Percentiles rank a stretch among this genome's conserved stretches.
Evolutionary conservation across 2,329 filamentous ascomycete genomes (phyloP).

Genomic region (Diaporthe destruens): DNA sequence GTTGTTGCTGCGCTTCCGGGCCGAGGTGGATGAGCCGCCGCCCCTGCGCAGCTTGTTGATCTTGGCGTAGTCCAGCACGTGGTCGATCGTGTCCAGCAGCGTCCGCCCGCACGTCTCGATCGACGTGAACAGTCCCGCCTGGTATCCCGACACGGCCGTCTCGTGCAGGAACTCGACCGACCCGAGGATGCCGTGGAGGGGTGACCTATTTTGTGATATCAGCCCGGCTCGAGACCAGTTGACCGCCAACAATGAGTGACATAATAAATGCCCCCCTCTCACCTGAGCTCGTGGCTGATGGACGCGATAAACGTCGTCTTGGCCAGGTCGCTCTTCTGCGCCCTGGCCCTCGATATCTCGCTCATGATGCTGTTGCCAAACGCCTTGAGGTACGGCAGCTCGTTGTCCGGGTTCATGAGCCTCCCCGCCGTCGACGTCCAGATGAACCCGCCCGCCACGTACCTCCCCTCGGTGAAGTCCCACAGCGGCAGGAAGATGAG

Average conservation of each 20-base stretch:
- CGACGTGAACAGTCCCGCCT: conserved; percentile 58
- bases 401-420: conserved; percentile 49
- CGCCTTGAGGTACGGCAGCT: conserved; percentile 59
- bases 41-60: conserved; percentile 54
- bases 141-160: conserved; percentile 55
- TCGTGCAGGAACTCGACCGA: conserved; percentile 64
- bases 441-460: conserved; percentile 40
- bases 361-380: conserved; percentile 68
- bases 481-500: conserved; percentile 63
- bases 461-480: conserved; percentile 51
- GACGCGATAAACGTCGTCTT: conserved; percentile 69
- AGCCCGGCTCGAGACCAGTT: background rate
- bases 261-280: background rate
- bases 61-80: conserved; percentile 64
- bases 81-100: conserved; percentile 62
- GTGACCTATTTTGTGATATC: conserved; percentile 53
- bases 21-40: too few species aligned
- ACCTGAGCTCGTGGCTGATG: conserved; percentile 65
- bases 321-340: conserved; percentile 53
- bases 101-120: conserved; percentile 62
- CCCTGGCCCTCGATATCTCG: conserved; percentile 62
- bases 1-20: too few species aligned
- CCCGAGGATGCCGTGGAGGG: conserved; percentile 68
- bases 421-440: conserved; percentile 18
- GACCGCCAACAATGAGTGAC: background rate